Base-by-base conservation (phyloP, 176 grass and related monocot species). In the Raddia guianensis region DNA sequence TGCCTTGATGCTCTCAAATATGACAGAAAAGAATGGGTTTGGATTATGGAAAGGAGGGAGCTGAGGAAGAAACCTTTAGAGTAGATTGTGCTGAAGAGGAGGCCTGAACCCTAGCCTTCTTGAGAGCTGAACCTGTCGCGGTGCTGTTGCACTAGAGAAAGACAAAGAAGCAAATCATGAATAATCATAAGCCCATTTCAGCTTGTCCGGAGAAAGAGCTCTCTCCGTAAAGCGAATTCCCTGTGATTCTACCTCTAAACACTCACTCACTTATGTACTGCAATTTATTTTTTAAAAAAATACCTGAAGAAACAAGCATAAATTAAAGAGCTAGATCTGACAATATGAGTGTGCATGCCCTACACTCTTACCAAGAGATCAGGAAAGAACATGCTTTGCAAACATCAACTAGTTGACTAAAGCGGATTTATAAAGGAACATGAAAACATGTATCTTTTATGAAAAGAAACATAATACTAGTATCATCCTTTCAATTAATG, bases 111-210 rank as follows among this genome's bases (percentile, higher is more conserved):
- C 86, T 98, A 89, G 90, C 82, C 83, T 98, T 98, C 95, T 98
- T 98, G 84, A 83, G 80, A 80, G 88, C 86, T 70, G 95, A 87
- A 88, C 90, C 95, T 73, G 92, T 84, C 83, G 75, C 92, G 35
- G 92, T 98, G 92, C 95, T 98, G 95, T 93, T 98, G 78, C 92
- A 91, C 95, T 98, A 84, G 86, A 91, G 82, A 91, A 81, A 88
- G 86, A 91, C 82, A 80, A 83, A 83, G 21, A 77, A 72, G 66
- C 55, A 74, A 85, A 92, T 68, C 50, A 73, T 89, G 75, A 91
- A 87, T 85, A 89, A 81, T 86, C 73, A 91, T 87, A 67, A 86
- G 68, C 21, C 63, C 35, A 84, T 85, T 76, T 82, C 52, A 86
- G 21, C 59, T 48, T 77, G 33, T 77, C 72, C 77, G 72, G 66